Conservation (phyloP, 2,329 filamentous ascomycete genomes). For the Volutella citrinella region DNA sequence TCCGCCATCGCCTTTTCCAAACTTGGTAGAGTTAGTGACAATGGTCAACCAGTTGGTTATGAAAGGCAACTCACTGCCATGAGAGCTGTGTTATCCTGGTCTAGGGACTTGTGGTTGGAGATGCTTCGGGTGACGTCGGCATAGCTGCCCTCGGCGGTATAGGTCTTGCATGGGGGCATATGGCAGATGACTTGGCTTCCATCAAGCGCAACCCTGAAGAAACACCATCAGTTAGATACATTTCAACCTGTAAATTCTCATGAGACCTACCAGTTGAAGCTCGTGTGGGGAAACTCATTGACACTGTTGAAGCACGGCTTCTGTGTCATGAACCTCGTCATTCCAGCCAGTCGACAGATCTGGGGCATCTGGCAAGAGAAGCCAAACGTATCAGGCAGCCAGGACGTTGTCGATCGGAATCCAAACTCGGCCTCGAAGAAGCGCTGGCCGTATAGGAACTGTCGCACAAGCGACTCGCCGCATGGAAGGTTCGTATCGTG, state of each 20-base stretch:
- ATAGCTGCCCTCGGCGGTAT: too few species aligned
- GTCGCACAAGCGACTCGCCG: constrained; percentile 87
- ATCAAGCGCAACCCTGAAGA: too few species aligned
- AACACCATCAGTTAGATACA: too few species aligned
- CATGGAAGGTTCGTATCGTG: constrained; percentile 98
- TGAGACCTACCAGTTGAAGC: constrained; percentile 68
- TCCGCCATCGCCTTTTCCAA: constrained; percentile 2
- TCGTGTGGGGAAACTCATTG: constrained; percentile 97
- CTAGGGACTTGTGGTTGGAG: constrained; percentile 84
- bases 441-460: constrained; percentile 93
- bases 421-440: constrained; percentile 95
- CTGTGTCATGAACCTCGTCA: constrained; percentile 95
- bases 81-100: constrained; percentile 81
- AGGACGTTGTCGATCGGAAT: constrained; percentile 84
- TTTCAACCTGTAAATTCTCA: not conserved
- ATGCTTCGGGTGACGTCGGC: constrained; percentile 84
- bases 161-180: too few species aligned
- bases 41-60: not conserved
- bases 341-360: constrained; percentile 87
- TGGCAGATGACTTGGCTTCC: too few species aligned
- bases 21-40: too few species aligned
- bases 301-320: constrained; percentile 99
- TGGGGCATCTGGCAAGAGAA: constrained; percentile 95
- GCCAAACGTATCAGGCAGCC: constrained; percentile 97
- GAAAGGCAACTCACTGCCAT: constrained; percentile 41